A percentile compares a stretch with the other conserved stretches of the same genome.
These are phyloP conservation scores for Trematosphaeria pertusa DNA, from an alignment of 2,329 filamentous ascomycete species.

Conservation along the genomic window DNA sequence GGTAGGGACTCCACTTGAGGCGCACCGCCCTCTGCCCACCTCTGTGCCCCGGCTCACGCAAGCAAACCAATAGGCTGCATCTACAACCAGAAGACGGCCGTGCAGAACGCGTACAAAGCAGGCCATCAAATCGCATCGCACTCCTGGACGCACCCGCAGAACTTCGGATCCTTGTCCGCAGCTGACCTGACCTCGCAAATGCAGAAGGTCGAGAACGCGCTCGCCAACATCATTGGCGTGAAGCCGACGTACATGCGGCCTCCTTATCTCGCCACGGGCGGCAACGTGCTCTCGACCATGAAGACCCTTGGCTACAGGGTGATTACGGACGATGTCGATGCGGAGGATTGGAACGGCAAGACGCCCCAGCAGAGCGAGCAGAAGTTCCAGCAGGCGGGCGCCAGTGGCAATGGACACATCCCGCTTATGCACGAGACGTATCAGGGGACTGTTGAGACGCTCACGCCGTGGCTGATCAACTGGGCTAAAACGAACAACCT, in stretches of 20 bases:
- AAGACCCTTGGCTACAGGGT: slow-evolving; percentile 44
- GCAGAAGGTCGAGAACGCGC: slow-evolving; percentile 40
- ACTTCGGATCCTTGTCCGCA: slow-evolving; percentile 40
- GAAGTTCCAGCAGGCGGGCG: slow-evolving; percentile 39
- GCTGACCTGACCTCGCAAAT: slow-evolving; percentile 41
- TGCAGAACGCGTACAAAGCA: slow-evolving; percentile 40
- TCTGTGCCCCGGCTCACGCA: not conserved
- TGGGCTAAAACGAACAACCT: slow-evolving; percentile 46
- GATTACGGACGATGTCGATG: slow-evolving; percentile 43
- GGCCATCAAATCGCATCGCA: slow-evolving; percentile 48
- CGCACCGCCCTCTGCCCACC: no score
- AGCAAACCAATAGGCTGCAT: slow-evolving; percentile 37
- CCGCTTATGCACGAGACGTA: slow-evolving; percentile 47
- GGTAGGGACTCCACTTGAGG: slow-evolving; percentile 6
- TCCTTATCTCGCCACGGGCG: slow-evolving; percentile 44
- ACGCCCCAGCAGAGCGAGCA: slow-evolving; percentile 41
- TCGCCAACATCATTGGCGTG: slow-evolving; percentile 45
- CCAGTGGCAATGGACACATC: slow-evolving; percentile 45
- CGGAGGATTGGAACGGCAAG: slow-evolving; percentile 44
- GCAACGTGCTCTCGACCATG: slow-evolving; percentile 41
- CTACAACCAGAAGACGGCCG: slow-evolving; percentile 39
- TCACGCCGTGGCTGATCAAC: slow-evolving; percentile 46
- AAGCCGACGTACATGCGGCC: slow-evolving; percentile 49
- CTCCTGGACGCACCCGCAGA: slow-evolving; percentile 42
- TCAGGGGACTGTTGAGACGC: slow-evolving; percentile 38